Conservation (phyloP, 805 yeast species). For the Wickerhamomyces strasburgensis region DNA sequence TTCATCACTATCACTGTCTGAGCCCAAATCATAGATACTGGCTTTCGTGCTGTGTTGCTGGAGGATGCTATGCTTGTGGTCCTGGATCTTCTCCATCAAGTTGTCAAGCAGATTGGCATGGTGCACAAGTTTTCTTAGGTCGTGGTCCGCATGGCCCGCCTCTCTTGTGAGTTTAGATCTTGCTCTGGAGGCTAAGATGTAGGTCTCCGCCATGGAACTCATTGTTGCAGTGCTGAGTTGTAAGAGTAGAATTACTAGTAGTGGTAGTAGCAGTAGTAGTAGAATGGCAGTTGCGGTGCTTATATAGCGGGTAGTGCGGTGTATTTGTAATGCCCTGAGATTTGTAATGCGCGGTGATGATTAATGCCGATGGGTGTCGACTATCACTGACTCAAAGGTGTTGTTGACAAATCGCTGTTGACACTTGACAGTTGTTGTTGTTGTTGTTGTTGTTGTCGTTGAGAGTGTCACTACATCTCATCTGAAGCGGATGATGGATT, state of each 20-base stretch:
- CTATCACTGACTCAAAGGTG: no score
- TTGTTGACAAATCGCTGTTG: no score
- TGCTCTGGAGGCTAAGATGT: constrained; percentile 21
- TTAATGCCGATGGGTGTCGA: constrained; percentile 2
- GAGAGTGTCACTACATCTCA: constrained; percentile 43
- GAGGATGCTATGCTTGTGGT: constrained; percentile 12
- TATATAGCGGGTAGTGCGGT: no score
- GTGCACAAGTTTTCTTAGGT: constrained; percentile 21
- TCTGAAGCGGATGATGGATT: neutral
- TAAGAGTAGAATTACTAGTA: no score
- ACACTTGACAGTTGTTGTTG: constrained; percentile 18
- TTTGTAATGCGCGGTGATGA: constrained; percentile 3
- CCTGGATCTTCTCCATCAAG: constrained; percentile 21
- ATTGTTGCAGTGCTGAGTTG: no score
- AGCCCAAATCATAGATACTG: constrained; percentile 4
- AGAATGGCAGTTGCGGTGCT: no score
- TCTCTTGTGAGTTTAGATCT: constrained; percentile 23
- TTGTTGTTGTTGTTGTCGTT: constrained; percentile 65
- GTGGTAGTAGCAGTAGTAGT: no score
- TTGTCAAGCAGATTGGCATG: constrained; percentile 26
- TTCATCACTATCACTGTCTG: constrained; percentile 14
- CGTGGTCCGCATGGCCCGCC: constrained; percentile 22
- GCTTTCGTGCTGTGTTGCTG: neutral
- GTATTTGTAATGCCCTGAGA: constrained; percentile 1
- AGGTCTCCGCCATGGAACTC: constrained; percentile 21